Conservation (phyloP, 2,329 filamentous ascomycete genomes). For the Paraphaeosphaeria sporulosa region DNA sequence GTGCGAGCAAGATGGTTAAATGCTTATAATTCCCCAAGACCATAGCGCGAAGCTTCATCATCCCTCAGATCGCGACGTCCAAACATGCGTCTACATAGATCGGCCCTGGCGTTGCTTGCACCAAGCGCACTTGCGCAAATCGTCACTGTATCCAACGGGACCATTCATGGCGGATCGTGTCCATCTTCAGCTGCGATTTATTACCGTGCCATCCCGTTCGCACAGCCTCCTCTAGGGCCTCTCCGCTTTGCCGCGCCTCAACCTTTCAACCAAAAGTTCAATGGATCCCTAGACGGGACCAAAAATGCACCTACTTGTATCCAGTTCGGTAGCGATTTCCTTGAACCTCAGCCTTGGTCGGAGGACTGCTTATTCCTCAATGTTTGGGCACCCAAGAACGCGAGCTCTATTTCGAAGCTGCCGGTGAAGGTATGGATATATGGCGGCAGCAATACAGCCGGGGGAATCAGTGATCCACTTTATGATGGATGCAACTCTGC, state of each 20-base stretch:
- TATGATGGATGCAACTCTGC: constrained; percentile 6
- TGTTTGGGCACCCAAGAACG: constrained; percentile 1
- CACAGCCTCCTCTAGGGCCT: neutral
- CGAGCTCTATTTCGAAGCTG: neutral
- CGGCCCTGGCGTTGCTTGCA: neutral
- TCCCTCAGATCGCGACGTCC: neutral
- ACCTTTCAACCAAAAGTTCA: constrained; percentile 3
- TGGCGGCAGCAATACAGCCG: neutral
- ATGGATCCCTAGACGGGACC: neutral
- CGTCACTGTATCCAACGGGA: neutral
- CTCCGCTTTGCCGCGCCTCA: constrained; percentile 3
- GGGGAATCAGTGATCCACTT: neutral
- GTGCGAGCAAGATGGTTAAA: neutral
- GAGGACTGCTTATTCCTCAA: constrained; percentile 7
- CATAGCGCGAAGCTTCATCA: neutral
- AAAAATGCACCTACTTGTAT: neutral
- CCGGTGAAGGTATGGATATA: constrained; percentile 8
- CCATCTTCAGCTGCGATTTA: constrained; percentile 1
- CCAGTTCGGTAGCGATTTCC: neutral
- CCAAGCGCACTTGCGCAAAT: neutral
- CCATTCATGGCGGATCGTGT: neutral
- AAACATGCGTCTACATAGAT: constrained; percentile 1
- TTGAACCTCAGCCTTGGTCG: constrained; percentile 6
- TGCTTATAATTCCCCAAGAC: neutral
- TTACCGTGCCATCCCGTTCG: constrained; percentile 4